Percentiles rank a stretch among this genome's conserved stretches.
Evolutionary conservation across 768 basidiomycete species (phyloP).

Genomic region (Sarcodon aspratus): DNA sequence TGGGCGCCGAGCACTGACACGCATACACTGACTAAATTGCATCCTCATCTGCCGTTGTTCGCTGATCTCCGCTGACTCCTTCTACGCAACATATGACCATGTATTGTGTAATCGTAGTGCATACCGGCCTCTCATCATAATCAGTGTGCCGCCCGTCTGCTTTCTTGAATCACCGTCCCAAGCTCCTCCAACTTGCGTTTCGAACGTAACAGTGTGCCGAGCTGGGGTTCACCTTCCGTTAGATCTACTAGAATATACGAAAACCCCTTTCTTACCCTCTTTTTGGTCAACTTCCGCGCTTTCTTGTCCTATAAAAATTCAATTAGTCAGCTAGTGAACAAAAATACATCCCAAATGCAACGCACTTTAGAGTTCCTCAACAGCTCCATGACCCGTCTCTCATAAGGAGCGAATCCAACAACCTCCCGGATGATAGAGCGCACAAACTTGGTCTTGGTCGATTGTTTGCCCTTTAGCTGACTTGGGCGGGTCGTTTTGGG

Average conservation of each 20-base stretch:
- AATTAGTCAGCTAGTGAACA: neutral
- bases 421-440: slow-evolving; percentile 93
- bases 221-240: slow-evolving; percentile 37
- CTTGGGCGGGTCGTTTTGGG: slow-evolving; percentile 65
- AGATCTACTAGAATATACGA: neutral
- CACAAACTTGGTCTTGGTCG: slow-evolving; percentile 88
- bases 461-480: slow-evolving; percentile 87
- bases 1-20: no score
- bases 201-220: slow-evolving; percentile 95
- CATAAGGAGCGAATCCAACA: slow-evolving; percentile 94
- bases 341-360: slow-evolving; percentile 2
- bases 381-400: slow-evolving; percentile 96
- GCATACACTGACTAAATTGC: no score
- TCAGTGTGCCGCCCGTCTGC: slow-evolving; percentile 59
- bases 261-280: slow-evolving; percentile 50
- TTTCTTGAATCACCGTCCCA: slow-evolving; percentile 83
- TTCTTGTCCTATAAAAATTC: slow-evolving; percentile 77
- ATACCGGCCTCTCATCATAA: neutral
- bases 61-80: no score
- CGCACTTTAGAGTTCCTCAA: slow-evolving; percentile 93
- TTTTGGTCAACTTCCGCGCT: slow-evolving; percentile 98
- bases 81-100: no score
- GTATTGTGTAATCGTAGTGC: neutral
- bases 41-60: no score
- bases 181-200: slow-evolving; percentile 99